Conservation (phyloP, 768 basidiomycete genomes). For the Tubosaeta brunneosetosa region DNA sequence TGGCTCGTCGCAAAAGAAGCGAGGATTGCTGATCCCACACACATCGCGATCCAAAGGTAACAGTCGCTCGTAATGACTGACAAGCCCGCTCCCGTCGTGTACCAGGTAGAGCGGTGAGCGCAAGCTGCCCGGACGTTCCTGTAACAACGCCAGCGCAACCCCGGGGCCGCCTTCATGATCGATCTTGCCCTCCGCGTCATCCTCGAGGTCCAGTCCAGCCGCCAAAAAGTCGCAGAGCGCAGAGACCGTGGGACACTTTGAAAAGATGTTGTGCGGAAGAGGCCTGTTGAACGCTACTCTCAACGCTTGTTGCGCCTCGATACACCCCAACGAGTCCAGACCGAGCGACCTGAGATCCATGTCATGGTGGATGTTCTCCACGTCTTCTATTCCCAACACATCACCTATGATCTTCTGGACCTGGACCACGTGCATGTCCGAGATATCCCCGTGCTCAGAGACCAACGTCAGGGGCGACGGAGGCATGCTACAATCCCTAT, state of each 20-base stretch:
- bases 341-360: conserved; percentile 48
- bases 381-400: conserved; percentile 36
- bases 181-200: background rate
- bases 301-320: conserved; percentile 53
- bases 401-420: conserved; percentile 40
- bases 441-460: conserved; percentile 20
- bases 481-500: conserved; percentile 13
- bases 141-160: conserved; percentile 35
- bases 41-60: conserved; percentile 45
- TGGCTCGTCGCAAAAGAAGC: conserved; percentile 37
- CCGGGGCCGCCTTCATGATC: conserved; percentile 15
- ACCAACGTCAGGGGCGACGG: conserved; percentile 41
- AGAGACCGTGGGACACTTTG: conserved; percentile 34
- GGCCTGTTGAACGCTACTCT: conserved; percentile 37
- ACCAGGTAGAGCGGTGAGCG: conserved; percentile 54
- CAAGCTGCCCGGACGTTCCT: conserved; percentile 22
- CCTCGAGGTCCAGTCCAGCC: background rate
- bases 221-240: conserved; percentile 15
- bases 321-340: conserved; percentile 60
- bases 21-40: conserved; percentile 60
- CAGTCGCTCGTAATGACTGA: conserved; percentile 47
- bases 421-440: conserved; percentile 6
- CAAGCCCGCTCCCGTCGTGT: conserved; percentile 69
- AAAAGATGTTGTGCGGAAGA: conserved; percentile 44
- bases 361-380: conserved; percentile 39